These are phyloP conservation scores for Dioszegia crocea DNA, from an alignment of 768 basidiomycete genomes.

Conservation along the genomic window DNA sequence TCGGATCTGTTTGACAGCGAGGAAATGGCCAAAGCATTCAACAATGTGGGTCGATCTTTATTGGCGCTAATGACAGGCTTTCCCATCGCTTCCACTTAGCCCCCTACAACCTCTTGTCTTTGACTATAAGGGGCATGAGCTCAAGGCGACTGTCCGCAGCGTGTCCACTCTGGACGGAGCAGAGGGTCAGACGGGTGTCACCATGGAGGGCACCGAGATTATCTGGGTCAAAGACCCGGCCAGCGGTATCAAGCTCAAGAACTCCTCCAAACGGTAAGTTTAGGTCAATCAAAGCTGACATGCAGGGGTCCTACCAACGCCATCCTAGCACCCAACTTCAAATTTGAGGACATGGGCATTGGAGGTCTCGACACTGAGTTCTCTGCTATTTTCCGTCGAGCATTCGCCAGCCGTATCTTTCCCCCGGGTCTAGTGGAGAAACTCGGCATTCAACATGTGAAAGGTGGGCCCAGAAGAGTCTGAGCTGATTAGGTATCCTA, in stretches of 20 bases:
- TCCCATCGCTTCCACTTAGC: slow-evolving; percentile 67
- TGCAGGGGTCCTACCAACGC: slow-evolving; percentile 85
- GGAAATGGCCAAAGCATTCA: slow-evolving; percentile 71
- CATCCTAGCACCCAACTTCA: slow-evolving; percentile 95
- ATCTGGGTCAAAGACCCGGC: slow-evolving; percentile 78
- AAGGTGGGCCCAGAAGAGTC: slow-evolving; percentile 58
- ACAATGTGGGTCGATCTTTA: slow-evolving; percentile 47
- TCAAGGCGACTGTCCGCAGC: slow-evolving; percentile 72
- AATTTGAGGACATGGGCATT: slow-evolving; percentile 99
- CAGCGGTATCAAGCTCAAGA: slow-evolving; percentile 82
- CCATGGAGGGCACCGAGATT: slow-evolving; percentile 89
- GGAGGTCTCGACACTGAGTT: slow-evolving; percentile 96
- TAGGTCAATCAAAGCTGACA: not conserved
- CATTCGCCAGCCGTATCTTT: slow-evolving; percentile 97
- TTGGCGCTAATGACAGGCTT: slow-evolving; percentile 55
- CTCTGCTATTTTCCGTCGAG: slow-evolving; percentile 92
- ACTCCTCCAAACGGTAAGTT: slow-evolving; percentile 80
- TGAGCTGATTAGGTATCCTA: slow-evolving; percentile 65
- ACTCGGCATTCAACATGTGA: slow-evolving; percentile 95
- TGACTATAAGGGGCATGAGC: slow-evolving; percentile 79
- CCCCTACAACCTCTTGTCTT: slow-evolving; percentile 69
- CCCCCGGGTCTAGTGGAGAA: slow-evolving; percentile 95
- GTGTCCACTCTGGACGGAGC: slow-evolving; percentile 55
- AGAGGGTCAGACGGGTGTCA: slow-evolving; percentile 59
- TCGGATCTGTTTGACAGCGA: slow-evolving; percentile 76